Conservation (phyloP, 2,329 filamentous ascomycete species). For the Volutella citrinella region DNA sequence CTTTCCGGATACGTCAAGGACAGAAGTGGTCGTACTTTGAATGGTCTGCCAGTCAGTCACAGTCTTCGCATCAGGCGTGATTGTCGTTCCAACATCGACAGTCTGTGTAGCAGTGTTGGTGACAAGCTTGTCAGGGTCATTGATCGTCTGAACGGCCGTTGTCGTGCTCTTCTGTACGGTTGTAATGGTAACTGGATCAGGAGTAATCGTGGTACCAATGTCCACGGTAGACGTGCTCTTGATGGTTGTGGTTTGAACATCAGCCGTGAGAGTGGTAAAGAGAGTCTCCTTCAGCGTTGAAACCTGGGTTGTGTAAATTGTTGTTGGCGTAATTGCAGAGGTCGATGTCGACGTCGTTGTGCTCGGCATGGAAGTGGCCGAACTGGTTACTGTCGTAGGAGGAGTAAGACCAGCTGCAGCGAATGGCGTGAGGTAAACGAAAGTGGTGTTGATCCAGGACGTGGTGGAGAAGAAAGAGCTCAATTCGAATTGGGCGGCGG, state of each 20-base stretch:
- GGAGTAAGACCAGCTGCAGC: slow-evolving; percentile 4
- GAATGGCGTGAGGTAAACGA: slow-evolving; percentile 18
- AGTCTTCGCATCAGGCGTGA: slow-evolving; percentile 27
- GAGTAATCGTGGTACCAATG: slow-evolving; percentile 19
- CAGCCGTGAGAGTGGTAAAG: slow-evolving; percentile 11
- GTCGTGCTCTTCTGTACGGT: slow-evolving; percentile 14
- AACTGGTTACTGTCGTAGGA: background rate
- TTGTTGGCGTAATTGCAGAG: slow-evolving; percentile 12
- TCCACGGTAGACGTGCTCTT: slow-evolving; percentile 15
- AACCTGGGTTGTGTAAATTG: slow-evolving; percentile 17
- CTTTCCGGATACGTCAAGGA: slow-evolving; percentile 13
- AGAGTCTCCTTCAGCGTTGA: slow-evolving; percentile 14
- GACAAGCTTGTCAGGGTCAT: slow-evolving; percentile 17
- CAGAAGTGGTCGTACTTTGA: slow-evolving; percentile 16
- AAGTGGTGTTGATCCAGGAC: slow-evolving; percentile 20
- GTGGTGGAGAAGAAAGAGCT: slow-evolving; percentile 17
- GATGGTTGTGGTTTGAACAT: slow-evolving; percentile 10
- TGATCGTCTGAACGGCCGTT: slow-evolving; percentile 10
- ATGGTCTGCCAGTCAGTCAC: slow-evolving; percentile 15
- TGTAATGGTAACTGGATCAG: slow-evolving; percentile 15
- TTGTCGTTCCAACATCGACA: slow-evolving; percentile 29
- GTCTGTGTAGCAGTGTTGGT: slow-evolving; percentile 26
- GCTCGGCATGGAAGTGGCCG: slow-evolving; percentile 1
- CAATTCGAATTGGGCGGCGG: slow-evolving; percentile 15
- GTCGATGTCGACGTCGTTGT: too few species aligned